Percentiles rank a stretch among this genome's conserved stretches.
Conservation (phyloP, 768 basidiomycete species). For the Xanthoconium stramineum region DNA sequence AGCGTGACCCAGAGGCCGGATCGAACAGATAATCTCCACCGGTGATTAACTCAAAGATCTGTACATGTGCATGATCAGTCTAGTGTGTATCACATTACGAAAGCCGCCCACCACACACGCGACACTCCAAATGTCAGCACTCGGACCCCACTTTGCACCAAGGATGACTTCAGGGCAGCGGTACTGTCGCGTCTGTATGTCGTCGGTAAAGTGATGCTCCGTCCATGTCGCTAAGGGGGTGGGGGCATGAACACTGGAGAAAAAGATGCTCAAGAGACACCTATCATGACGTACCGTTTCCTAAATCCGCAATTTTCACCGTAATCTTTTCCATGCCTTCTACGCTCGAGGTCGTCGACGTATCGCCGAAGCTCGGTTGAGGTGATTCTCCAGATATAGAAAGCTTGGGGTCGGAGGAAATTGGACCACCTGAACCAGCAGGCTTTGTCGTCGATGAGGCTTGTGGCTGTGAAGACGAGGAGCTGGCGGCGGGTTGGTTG, state of each 20-base stretch:
- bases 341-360: slow-evolving; percentile 28
- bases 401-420: slow-evolving; percentile 19
- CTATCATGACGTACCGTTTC: slow-evolving; percentile 64
- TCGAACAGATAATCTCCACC: slow-evolving; percentile 99
- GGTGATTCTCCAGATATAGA: slow-evolving; percentile 31
- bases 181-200: slow-evolving; percentile 97
- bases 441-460: slow-evolving; percentile 21
- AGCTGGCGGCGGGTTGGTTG: slow-evolving; percentile 14
- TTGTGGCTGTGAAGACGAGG: slow-evolving; percentile 28
- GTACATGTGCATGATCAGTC: neutral
- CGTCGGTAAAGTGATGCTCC: slow-evolving; percentile 97
- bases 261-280: neutral
- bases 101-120: slow-evolving; percentile 74
- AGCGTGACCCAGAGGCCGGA: slow-evolving; percentile 90
- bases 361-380: slow-evolving; percentile 23
- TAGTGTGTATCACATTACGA: neutral
- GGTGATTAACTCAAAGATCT: slow-evolving; percentile 94
- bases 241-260: neutral
- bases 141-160: slow-evolving; percentile 93
- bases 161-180: slow-evolving; percentile 97
- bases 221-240: slow-evolving; percentile 64
- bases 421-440: slow-evolving; percentile 20
- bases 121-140: slow-evolving; percentile 96
- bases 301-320: slow-evolving; percentile 98
- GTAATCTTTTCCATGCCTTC: slow-evolving; percentile 71